Percentiles rank a stretch among this genome's conserved stretches.
phyloP scores from a whole-genome alignment of 345 rosid genomes.

The Eucalyptus pauciflora region DNA sequence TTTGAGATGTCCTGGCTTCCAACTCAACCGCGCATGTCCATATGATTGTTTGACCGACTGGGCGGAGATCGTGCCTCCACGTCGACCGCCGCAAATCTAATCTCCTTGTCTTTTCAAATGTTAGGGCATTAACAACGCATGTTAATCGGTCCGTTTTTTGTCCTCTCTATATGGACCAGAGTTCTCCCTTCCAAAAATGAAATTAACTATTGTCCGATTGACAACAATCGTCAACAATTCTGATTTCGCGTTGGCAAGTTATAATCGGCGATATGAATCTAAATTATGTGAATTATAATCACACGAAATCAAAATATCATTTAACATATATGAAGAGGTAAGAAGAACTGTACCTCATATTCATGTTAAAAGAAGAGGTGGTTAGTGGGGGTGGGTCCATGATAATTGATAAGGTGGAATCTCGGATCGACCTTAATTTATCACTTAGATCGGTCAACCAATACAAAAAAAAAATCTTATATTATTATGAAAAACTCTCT shows the following conservation, averaged over 20 bases:
- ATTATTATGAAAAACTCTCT: fast-evolving
- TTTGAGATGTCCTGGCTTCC: not conserved
- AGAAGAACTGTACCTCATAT: not conserved
- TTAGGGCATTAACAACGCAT: not conserved
- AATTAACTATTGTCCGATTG: fast-evolving
- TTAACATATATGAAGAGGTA: fast-evolving
- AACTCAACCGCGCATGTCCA: not conserved
- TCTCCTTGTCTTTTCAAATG: not conserved
- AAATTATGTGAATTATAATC: fast-evolving
- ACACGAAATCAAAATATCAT: not conserved
- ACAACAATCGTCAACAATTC: fast-evolving
- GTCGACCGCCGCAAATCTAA: not conserved
- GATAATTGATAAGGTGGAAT: not conserved
- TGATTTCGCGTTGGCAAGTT: fast-evolving
- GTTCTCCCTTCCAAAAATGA: not conserved
- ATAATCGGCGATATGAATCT: fast-evolving
- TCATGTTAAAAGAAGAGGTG: not conserved
- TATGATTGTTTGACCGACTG: not conserved
- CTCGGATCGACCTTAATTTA: not conserved
- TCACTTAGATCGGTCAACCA: not conserved
- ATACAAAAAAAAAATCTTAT: not conserved
- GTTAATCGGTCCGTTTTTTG: not conserved
- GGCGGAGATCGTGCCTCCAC: not conserved
- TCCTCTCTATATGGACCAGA: not conserved
- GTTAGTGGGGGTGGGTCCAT: not conserved